Conservation (phyloP, 208 protist species). For the Polymyxa betae region DNA sequence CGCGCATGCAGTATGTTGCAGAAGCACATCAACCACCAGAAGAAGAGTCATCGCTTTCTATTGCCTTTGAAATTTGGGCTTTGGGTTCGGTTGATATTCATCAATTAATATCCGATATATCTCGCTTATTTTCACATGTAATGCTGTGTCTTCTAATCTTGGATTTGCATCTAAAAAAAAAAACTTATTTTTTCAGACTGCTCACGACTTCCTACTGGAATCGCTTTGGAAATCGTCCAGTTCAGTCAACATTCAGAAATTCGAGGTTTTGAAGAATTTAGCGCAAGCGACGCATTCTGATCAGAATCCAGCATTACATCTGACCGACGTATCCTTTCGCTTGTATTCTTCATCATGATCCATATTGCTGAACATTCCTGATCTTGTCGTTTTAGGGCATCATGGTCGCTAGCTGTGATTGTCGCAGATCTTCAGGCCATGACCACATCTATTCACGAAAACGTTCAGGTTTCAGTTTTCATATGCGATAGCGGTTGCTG, state of each 20-base stretch:
- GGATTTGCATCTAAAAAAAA: too few relatives aligned
- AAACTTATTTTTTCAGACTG: too few relatives aligned
- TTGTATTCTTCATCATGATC: neutral
- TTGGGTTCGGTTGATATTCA: constrained; percentile 28
- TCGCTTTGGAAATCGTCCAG: too few relatives aligned
- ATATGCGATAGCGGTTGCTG: neutral
- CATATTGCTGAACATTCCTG: neutral
- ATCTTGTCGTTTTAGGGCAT: neutral
- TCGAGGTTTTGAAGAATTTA: too few relatives aligned
- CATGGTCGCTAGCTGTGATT: neutral
- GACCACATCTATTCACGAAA: neutral
- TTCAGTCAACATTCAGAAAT: too few relatives aligned
- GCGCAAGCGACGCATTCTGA: neutral
- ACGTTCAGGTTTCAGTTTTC: neutral
- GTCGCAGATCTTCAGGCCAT: neutral
- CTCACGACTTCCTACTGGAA: too few relatives aligned
- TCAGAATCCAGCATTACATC: neutral
- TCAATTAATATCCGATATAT: neutral
- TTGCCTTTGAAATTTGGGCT: constrained; percentile 1
- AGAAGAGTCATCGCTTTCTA: neutral
- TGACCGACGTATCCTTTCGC: neutral
- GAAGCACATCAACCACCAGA: neutral
- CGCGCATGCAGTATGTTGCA: neutral
- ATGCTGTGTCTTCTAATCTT: neutral
- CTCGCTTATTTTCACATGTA: neutral